Conservation (phyloP, 306 rosid genomes). For the Trifolium subterraneum region DNA sequence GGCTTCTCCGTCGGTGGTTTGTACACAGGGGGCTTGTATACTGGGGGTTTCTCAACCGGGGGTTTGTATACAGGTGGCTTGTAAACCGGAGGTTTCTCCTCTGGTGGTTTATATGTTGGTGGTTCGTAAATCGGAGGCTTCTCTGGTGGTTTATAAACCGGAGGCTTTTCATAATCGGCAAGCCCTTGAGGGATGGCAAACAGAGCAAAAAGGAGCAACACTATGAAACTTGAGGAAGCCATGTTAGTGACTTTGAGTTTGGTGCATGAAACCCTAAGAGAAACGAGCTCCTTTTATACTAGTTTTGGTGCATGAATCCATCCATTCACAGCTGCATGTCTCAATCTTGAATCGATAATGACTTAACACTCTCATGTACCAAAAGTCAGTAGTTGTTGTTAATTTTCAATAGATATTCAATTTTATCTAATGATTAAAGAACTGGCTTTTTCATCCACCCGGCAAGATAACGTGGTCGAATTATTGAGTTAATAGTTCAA, state of each 20-base stretch:
- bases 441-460: too few relatives aligned
- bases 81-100: neutral
- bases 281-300: neutral
- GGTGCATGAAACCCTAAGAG: neutral
- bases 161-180: slow-evolving; percentile 20
- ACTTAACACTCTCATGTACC: neutral
- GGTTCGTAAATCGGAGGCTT: too few relatives aligned
- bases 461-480: too few relatives aligned
- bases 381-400: neutral
- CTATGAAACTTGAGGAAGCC: slow-evolving; percentile 24
- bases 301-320: neutral
- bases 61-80: neutral
- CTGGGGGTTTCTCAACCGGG: neutral
- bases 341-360: neutral
- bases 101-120: neutral
- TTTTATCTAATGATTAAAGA: too few relatives aligned
- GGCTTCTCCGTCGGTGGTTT: too few relatives aligned
- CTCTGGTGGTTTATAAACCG: neutral
- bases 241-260: slow-evolving; percentile 7
- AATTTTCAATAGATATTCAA: too few relatives aligned
- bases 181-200: slow-evolving; percentile 27
- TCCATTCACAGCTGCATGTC: neutral
- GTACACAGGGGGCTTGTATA: neutral
- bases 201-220: slow-evolving; percentile 18
- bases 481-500: too few relatives aligned